Evolutionary conservation across 768 basidiomycete species (phyloP).

Genomic region (Mycena floridula): DNA sequence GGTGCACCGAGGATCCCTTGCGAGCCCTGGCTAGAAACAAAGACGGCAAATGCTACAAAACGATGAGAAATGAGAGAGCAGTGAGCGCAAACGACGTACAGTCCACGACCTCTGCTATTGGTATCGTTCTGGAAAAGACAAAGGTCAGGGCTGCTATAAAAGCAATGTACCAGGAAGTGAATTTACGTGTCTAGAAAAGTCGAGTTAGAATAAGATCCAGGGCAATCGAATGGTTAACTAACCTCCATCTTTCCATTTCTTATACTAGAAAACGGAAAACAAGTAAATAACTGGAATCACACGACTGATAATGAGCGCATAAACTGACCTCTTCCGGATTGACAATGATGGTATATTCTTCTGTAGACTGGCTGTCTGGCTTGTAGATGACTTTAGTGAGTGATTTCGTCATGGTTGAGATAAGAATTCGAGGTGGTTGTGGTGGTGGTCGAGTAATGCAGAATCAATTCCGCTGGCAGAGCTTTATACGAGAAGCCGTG

Average conservation of each 20-base stretch:
- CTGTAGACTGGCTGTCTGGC: slow-evolving; percentile 62
- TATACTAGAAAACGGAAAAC: slow-evolving; percentile 38
- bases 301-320: slow-evolving; percentile 3
- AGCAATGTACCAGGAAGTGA: not conserved
- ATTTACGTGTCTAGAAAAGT: slow-evolving; percentile 60
- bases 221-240: slow-evolving; percentile 19
- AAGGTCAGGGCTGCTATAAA: slow-evolving; percentile 6
- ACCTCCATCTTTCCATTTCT: slow-evolving; percentile 82
- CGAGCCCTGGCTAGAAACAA: slow-evolving; percentile 63
- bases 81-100: slow-evolving; percentile 38
- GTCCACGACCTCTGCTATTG: slow-evolving; percentile 74
- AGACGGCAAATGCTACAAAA: slow-evolving; percentile 60
- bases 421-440: slow-evolving; percentile 7
- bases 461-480: too few species aligned
- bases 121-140: slow-evolving; percentile 45
- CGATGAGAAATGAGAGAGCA: not conserved
- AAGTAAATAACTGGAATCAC: not conserved
- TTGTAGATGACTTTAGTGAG: slow-evolving; percentile 76
- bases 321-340: slow-evolving; percentile 50
- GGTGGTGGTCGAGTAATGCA: too few species aligned
- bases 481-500: not conserved
- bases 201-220: slow-evolving; percentile 13
- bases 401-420: slow-evolving; percentile 34
- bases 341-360: slow-evolving; percentile 69
- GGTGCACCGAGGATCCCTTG: slow-evolving; percentile 72